Evolutionary conservation across 139 green algal genomes (phyloP).

Genomic region (Coelastrella sp.): DNA sequence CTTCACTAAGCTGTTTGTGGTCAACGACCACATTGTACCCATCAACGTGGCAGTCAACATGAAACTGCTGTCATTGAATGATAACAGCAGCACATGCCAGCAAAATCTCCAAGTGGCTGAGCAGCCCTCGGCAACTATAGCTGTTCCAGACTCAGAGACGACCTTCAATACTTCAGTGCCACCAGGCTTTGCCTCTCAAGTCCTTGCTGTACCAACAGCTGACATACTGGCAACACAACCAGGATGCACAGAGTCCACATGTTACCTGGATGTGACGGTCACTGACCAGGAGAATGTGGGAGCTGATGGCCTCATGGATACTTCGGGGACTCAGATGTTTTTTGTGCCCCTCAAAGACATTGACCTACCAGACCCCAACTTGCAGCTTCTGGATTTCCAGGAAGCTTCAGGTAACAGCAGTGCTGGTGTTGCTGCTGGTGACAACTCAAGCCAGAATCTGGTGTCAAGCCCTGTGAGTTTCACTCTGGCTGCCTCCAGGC

Average conservation of each 20-base stretch:
- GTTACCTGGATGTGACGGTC: slow-evolving; percentile 13
- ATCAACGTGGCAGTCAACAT: not conserved
- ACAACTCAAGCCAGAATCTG: not conserved
- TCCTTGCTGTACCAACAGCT: not conserved
- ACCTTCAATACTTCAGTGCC: not conserved
- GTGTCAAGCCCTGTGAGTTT: not conserved
- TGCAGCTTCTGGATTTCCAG: not conserved
- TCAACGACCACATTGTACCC: not conserved
- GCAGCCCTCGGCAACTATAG: not conserved
- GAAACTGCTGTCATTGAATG: not conserved
- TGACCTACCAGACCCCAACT: slow-evolving; percentile 7
- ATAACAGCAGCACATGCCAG: not conserved
- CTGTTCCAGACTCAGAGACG: not conserved
- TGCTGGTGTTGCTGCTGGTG: not conserved
- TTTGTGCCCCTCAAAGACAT: slow-evolving; percentile 17
- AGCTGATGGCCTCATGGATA: not conserved
- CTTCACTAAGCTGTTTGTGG: slow-evolving; percentile 11
- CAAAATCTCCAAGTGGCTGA: not conserved
- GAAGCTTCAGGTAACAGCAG: not conserved
- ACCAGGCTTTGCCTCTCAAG: not conserved
- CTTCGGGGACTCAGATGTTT: slow-evolving; percentile 17
- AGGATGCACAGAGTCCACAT: not conserved
- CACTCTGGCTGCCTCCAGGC: not conserved
- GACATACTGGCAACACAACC: not conserved
- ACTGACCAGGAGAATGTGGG: not conserved